Percentiles rank a stretch among this genome's conserved stretches.
phyloP scores from a whole-genome alignment of 805 yeast genomes.

The Wickerhamomyces subpelliculosus region DNA sequence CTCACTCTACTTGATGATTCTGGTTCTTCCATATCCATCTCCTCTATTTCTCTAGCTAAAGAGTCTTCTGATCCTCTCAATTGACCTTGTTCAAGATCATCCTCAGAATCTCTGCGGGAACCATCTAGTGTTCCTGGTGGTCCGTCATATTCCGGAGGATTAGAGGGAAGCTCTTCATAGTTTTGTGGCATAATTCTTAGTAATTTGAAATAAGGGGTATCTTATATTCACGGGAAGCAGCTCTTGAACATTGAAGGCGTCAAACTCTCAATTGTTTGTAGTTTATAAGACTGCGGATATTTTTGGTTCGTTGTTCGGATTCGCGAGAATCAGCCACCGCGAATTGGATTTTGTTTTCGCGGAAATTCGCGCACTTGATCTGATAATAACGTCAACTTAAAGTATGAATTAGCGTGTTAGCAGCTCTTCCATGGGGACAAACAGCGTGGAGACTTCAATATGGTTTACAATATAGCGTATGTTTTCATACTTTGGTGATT shows the following conservation, averaged over 20 bases:
- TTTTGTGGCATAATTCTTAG: constrained; percentile 1
- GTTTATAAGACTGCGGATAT: too few species aligned
- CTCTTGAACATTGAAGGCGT: too few species aligned
- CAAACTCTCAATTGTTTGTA: too few species aligned
- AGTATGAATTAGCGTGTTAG: too few species aligned
- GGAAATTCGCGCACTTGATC: too few species aligned
- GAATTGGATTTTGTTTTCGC: too few species aligned
- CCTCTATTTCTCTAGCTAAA: constrained; percentile 10
- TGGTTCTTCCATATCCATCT: constrained; percentile 35
- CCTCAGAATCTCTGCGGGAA: background rate
- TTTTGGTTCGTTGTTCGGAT: too few species aligned
- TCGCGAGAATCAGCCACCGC: too few species aligned
- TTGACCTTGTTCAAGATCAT: background rate
- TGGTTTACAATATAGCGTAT: constrained; percentile 25
- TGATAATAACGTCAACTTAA: too few species aligned
- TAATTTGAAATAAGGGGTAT: too few species aligned
- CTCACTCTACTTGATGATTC: constrained; percentile 1
- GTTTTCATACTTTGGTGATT: constrained; percentile 3
- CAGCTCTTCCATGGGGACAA: background rate
- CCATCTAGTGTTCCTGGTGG: background rate
- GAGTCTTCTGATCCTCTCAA: constrained; percentile 1
- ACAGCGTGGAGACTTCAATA: constrained; percentile 4
- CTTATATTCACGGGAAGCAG: too few species aligned
- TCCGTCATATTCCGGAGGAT: constrained; percentile 26
- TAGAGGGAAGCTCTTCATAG: constrained; percentile 19